A percentile compares a stretch with the other conserved stretches of the same genome.
Conservation (phyloP, 495 filamentous ascomycete genomes). For the Penicillium parvum region DNA sequence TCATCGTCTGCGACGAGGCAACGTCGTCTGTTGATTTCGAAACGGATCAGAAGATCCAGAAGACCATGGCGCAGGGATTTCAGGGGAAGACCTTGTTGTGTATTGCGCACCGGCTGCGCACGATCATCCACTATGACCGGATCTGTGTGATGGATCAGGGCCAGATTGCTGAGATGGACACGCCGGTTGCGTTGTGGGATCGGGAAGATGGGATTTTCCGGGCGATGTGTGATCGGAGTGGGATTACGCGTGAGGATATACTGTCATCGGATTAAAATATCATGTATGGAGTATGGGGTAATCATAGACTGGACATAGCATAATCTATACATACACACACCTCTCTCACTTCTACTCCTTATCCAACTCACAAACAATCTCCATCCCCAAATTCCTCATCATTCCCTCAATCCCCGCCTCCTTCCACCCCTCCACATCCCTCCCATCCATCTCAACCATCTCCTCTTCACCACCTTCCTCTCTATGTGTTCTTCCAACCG, state of each 20-base stretch:
- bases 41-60: slow-evolving; percentile 93
- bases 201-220: slow-evolving; percentile 69
- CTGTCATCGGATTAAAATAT: slow-evolving; percentile 3
- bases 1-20: slow-evolving; percentile 96
- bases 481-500: slow-evolving; percentile 15
- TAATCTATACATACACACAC: not conserved
- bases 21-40: slow-evolving; percentile 93
- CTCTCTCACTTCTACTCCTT: slow-evolving; percentile 5
- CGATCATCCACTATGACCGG: slow-evolving; percentile 90
- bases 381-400: slow-evolving; percentile 30
- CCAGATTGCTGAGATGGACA: slow-evolving; percentile 76
- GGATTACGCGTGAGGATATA: slow-evolving; percentile 70
- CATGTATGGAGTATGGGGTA: too few relatives aligned
- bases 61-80: slow-evolving; percentile 83
- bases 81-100: slow-evolving; percentile 84
- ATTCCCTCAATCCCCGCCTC: slow-evolving; percentile 22
- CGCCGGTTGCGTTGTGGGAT: slow-evolving; percentile 68
- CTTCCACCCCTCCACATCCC: slow-evolving; percentile 24
- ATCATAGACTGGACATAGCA: too few relatives aligned
- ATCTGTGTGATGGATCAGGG: slow-evolving; percentile 96
- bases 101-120: slow-evolving; percentile 90
- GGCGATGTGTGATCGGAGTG: slow-evolving; percentile 88
- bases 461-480: slow-evolving; percentile 20
- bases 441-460: slow-evolving; percentile 17
- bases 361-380: slow-evolving; percentile 28